Evolutionary conservation across 1,139 yeast species (phyloP).

Genomic region (Yamadazyma songkhlaensis): DNA sequence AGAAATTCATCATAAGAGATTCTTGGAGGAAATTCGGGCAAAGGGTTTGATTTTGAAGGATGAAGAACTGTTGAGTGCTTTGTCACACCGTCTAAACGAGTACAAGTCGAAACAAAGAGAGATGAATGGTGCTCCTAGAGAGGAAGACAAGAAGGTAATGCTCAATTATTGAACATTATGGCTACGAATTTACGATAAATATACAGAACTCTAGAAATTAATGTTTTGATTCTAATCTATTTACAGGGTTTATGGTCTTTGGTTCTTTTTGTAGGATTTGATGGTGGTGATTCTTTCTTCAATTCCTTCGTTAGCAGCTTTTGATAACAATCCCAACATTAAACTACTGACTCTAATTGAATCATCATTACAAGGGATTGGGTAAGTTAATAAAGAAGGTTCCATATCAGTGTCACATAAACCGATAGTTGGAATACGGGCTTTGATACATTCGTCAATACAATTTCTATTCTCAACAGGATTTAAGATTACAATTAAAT

Average conservation of each 20-base stretch:
- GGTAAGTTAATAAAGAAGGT: slow-evolving; percentile 84
- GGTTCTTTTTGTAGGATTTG: slow-evolving; percentile 17
- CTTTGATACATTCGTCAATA: slow-evolving; percentile 74
- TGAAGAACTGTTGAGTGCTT: too few species aligned
- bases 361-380: slow-evolving; percentile 96
- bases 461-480: slow-evolving; percentile 87
- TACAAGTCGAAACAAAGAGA: background rate
- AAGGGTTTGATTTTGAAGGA: slow-evolving; percentile 1
- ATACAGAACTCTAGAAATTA: too few species aligned
- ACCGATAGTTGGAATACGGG: slow-evolving; percentile 90
- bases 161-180: background rate
- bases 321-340: slow-evolving; percentile 77
- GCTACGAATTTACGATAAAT: background rate
- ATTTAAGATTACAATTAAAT: slow-evolving; percentile 78
- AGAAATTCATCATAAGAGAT: slow-evolving; percentile 19
- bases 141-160: background rate
- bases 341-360: slow-evolving; percentile 79
- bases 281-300: slow-evolving; percentile 49
- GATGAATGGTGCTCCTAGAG: background rate
- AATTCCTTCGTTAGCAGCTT: slow-evolving; percentile 80
- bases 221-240: background rate
- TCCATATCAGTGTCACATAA: slow-evolving; percentile 92
- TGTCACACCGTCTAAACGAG: too few species aligned
- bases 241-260: slow-evolving; percentile 2
- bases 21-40: slow-evolving; percentile 21